A percentile compares a stretch with the other conserved stretches of the same genome.
Evolutionary conservation across 2,329 filamentous ascomycete species (phyloP).

Genomic region (Verticillium nubilum): DNA sequence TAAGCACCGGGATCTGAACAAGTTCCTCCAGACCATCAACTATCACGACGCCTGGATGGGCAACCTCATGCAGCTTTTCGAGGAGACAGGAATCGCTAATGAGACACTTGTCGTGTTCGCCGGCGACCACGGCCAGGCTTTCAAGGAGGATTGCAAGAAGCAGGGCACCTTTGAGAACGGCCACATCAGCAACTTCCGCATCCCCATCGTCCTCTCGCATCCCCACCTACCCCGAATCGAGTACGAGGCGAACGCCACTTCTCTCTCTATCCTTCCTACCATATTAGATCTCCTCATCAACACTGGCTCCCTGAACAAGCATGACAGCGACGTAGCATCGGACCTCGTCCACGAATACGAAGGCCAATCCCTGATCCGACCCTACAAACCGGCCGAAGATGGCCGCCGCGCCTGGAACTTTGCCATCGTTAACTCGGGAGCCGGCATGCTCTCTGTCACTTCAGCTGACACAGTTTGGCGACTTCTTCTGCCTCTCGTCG

Average conservation of each 20-base stretch:
- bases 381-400: constrained; percentile 25
- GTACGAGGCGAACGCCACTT: constrained; percentile 30
- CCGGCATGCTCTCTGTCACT: constrained; percentile 14
- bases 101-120: constrained; percentile 39
- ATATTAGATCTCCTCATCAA: constrained; percentile 36
- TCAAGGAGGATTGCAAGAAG: constrained; percentile 30
- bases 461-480: constrained; percentile 11
- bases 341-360: constrained; percentile 37
- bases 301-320: constrained; percentile 28
- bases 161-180: constrained; percentile 35
- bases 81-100: constrained; percentile 35
- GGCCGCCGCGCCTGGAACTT: constrained; percentile 39
- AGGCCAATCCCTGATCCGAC: constrained; percentile 39
- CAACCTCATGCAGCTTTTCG: constrained; percentile 30
- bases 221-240: constrained; percentile 34
- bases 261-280: constrained; percentile 37
- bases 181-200: constrained; percentile 35
- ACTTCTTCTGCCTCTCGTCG: constrained; percentile 14
- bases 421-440: constrained; percentile 43
- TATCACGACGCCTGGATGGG: constrained; percentile 32
- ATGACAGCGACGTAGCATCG: constrained; percentile 24
- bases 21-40: constrained; percentile 34
- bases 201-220: constrained; percentile 38
- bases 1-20: constrained; percentile 21
- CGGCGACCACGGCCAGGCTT: constrained; percentile 37